phyloP scores from a whole-genome alignment of 2,329 filamentous ascomycete species.

The Trichophyton verrucosum region DNA sequence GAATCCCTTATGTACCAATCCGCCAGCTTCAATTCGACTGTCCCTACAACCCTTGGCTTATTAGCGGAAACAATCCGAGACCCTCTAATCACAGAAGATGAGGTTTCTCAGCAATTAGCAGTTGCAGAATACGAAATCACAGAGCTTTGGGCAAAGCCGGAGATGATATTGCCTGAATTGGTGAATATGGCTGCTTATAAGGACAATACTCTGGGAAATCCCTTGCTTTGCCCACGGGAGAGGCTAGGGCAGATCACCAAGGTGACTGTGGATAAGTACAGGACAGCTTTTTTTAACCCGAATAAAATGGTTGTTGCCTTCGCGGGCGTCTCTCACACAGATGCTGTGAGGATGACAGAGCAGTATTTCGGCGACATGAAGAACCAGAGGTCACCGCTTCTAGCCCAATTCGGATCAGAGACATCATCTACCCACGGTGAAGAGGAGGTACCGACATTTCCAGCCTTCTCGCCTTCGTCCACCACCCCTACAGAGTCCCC shows the following conservation, averaged over 20 bases:
- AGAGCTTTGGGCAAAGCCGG: slow-evolving; percentile 96
- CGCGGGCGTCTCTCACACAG: slow-evolving; percentile 71
- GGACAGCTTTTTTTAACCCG: slow-evolving; percentile 71
- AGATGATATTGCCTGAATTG: slow-evolving; percentile 87
- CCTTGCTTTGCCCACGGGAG: slow-evolving; percentile 79
- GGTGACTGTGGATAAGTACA: slow-evolving; percentile 62
- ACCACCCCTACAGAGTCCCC: slow-evolving; percentile 25
- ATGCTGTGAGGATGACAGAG: slow-evolving; percentile 67
- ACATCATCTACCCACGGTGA: slow-evolving; percentile 30
- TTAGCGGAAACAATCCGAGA: slow-evolving; percentile 90
- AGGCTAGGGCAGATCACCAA: slow-evolving; percentile 62
- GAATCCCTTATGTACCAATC: slow-evolving; percentile 99
- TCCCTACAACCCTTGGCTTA: slow-evolving; percentile 67
- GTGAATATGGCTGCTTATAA: slow-evolving; percentile 93
- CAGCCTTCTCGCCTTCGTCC: slow-evolving; percentile 26
- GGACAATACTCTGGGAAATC: slow-evolving; percentile 91
- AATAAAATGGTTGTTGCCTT: slow-evolving; percentile 92
- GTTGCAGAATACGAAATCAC: slow-evolving; percentile 92
- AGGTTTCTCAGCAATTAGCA: slow-evolving; percentile 74
- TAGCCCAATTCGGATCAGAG: slow-evolving; percentile 48
- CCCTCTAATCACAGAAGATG: slow-evolving; percentile 69
- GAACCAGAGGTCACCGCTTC: slow-evolving; percentile 35
- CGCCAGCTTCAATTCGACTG: slow-evolving; percentile 89
- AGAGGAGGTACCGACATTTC: slow-evolving; percentile 24
- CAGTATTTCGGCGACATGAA: slow-evolving; percentile 89